Conservation (phyloP, 768 basidiomycete genomes). For the Mycena polygramma region DNA sequence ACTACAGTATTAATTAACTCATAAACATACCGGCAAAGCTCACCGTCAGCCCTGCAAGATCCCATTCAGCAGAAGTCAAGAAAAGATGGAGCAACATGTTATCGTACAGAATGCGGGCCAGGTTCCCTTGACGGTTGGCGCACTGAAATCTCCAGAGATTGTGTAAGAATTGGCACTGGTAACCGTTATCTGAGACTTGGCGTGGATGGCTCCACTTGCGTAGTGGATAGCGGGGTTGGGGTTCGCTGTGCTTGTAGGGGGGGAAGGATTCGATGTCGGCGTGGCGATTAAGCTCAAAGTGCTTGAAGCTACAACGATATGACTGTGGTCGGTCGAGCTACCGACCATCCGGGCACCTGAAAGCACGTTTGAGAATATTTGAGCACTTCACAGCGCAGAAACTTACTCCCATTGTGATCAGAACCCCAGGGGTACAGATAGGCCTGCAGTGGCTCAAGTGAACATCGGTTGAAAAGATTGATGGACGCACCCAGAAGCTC, state of each 20-base stretch:
- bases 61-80: not conserved
- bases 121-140: slow-evolving; percentile 55
- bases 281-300: slow-evolving; percentile 58
- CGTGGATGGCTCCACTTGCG: slow-evolving; percentile 57
- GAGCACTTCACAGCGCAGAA: not conserved
- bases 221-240: slow-evolving; percentile 60
- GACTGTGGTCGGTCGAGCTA: slow-evolving; percentile 54
- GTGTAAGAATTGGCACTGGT: slow-evolving; percentile 52
- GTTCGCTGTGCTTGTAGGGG: slow-evolving; percentile 55
- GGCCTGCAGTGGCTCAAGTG: slow-evolving; percentile 26
- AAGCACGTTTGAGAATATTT: not conserved
- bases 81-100: not conserved
- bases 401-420: slow-evolving; percentile 60
- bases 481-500: slow-evolving; percentile 48
- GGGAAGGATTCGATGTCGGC: slow-evolving; percentile 52
- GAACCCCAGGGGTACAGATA: slow-evolving; percentile 63
- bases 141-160: slow-evolving; percentile 57
- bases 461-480: not conserved
- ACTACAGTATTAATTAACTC: not conserved
- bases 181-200: slow-evolving; percentile 57
- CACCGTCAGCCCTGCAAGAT: slow-evolving; percentile 48
- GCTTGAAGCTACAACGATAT: slow-evolving; percentile 53
- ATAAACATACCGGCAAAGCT: not conserved
- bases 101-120: slow-evolving; percentile 62
- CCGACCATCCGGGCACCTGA: slow-evolving; percentile 59